These are phyloP conservation scores for Polyporus arcularius DNA, from an alignment of 768 basidiomycete genomes.

Conservation along the genomic window DNA sequence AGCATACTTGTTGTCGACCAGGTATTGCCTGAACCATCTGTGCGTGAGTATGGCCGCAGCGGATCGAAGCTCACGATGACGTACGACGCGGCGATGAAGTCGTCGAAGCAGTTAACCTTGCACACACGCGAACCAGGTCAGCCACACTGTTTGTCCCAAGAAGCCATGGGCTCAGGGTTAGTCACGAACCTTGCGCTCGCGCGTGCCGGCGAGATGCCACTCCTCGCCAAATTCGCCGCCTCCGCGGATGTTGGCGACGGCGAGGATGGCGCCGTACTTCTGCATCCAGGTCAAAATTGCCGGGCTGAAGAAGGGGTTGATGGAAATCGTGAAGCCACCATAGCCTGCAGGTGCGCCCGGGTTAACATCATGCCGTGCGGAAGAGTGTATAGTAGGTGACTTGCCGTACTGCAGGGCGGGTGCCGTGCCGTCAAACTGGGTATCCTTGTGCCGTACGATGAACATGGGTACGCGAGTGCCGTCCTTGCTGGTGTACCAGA, in stretches of 20 bases:
- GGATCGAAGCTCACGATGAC: slow-evolving; percentile 24
- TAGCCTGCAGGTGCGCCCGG: slow-evolving; percentile 49
- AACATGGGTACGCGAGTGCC: slow-evolving; percentile 86
- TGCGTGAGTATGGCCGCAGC: neutral
- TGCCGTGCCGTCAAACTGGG: slow-evolving; percentile 70
- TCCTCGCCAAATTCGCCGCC: slow-evolving; percentile 82
- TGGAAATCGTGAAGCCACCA: slow-evolving; percentile 77
- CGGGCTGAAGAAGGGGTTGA: slow-evolving; percentile 73
- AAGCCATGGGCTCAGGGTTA: slow-evolving; percentile 1
- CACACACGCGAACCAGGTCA: slow-evolving; percentile 2
- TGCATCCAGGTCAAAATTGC: slow-evolving; percentile 73
- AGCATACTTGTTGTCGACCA: slow-evolving; percentile 72
- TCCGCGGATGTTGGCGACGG: slow-evolving; percentile 49
- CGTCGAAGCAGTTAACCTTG: slow-evolving; percentile 75
- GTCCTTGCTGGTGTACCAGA: slow-evolving; percentile 81
- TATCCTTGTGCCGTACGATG: slow-evolving; percentile 73
- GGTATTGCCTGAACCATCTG: slow-evolving; percentile 51
- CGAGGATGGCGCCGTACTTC: slow-evolving; percentile 67
- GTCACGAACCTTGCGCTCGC: slow-evolving; percentile 62
- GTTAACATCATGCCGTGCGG: neutral
- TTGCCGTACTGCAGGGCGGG: slow-evolving; percentile 77
- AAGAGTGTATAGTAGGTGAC: slow-evolving; percentile 4
- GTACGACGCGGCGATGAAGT: slow-evolving; percentile 82
- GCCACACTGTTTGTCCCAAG: neutral
- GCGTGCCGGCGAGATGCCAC: slow-evolving; percentile 78